Evolutionary conservation across 495 filamentous ascomycete genomes (phyloP), one percentile per base, ranked within the genome.

Genomic region (Penicillium chermesinum): DNA sequence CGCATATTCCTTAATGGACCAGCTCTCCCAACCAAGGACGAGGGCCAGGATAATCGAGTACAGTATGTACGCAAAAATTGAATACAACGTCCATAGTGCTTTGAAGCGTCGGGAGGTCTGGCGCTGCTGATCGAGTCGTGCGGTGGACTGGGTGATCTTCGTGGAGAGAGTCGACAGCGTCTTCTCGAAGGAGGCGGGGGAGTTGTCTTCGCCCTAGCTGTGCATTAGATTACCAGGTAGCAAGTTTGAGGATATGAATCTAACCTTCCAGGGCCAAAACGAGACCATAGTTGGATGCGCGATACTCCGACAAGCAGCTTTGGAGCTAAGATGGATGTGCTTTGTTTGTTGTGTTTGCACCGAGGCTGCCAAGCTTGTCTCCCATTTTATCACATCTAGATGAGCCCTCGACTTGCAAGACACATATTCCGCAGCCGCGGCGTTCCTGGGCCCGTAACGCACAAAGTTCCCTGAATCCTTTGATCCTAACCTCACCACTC

Each of bases 131-230:
- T 94, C 86, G 39, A 96, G 83, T 40, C 77, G 84, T 25, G 82
- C 63, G 51, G 82, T 85, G 22, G 83, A 78, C 38, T 80, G 73
- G 13, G 84, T 74, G 60, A 97, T 95, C 72, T 91, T 95, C 20
- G 72, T 72, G 12, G 90, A 82, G 35, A 98, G 79, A 9, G 81
- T 77, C 13, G 87, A 85, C 35, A 98, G 83, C 0, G 85, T 80
- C 70, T 89, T 95, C 66, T 98, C 93, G 58, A 97, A 98, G 4
- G 83, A 86, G 33, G 91, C 91, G 1, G 91, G 86, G 54, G 91
- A 95, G 63, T 79, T 85, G 57, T 87, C 82, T 49, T 89, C 79
- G 67, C 85, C 81, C 88, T 94, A 57, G 13, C 46, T 16, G 22
- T 36, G 41, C 38, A 22, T 45, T 22, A 30, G 42, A 47, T 44